Base-by-base conservation (phyloP, 768 basidiomycete genomes). In the Tephrocybe sp. region DNA sequence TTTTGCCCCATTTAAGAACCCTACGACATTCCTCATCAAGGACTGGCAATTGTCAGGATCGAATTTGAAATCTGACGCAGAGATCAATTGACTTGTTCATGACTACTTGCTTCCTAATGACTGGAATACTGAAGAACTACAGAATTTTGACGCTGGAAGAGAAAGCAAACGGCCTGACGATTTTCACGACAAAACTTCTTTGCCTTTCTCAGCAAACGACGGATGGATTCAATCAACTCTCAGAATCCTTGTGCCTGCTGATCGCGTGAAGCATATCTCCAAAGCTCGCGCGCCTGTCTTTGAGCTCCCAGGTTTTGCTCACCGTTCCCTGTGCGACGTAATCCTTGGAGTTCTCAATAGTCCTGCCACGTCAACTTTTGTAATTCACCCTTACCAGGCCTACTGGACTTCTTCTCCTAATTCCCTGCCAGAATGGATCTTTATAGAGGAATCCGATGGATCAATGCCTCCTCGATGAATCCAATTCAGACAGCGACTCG, bases 201-300 rank as follows among this genome's bases (percentile, higher is more conserved):
- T 21, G 16, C 5, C 21, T 12, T 37, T 32, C 5, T 22, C 8
- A 41, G 26, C 59, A 46, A 3, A 25, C 3, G 44, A 54, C 51
- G 59, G 56, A 1, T 69, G 68, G 66, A 57, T 39, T 4, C 54
- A 47, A 16, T 49, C 43, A 0, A 55, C 49, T 9, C 64, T 64
- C 16, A 60, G 47, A 47, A 65, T 59, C 26, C 44, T 22, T 9
- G 64, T 57, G 24, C 69, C 51, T 2, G 49, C 50, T 11, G 58
- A 59, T 3, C 27, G 53, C 4, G 37, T 53, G 7, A 60, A 53
- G 18, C 51, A 58, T n/a, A 1, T 7, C 4, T 54, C 56, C 0
- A 67, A 71, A 44, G 56, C 18, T 0, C 52, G 51, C 15, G 68
- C 69, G 4, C 69, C 67, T 1, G 44, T 47, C 2, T 64, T 71